A percentile compares a stretch with the other conserved stretches of the same genome.
phyloP scores from a whole-genome alignment of 2,329 filamentous ascomycete species.

The Venturia effusa region DNA sequence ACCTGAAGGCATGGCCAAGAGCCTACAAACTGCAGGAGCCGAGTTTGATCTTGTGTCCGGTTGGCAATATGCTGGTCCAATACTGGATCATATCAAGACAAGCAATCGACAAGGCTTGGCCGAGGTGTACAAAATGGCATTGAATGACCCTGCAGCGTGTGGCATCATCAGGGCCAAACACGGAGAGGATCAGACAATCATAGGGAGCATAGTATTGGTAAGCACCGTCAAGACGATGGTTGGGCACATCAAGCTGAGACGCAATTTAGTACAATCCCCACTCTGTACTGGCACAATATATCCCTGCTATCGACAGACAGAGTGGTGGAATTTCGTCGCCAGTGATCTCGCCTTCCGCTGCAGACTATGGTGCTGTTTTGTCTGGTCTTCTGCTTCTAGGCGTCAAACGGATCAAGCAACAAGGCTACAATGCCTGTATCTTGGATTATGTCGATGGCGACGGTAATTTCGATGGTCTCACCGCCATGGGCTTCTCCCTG shows the following conservation, averaged over 20 bases:
- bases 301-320: conserved; percentile 54
- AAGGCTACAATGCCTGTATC: conserved; percentile 62
- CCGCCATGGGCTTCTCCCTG: conserved; percentile 70
- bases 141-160: conserved; percentile 60
- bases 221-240: background rate
- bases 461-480: conserved; percentile 60
- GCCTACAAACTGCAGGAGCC: conserved; percentile 55
- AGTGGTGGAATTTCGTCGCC: conserved; percentile 73
- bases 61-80: conserved; percentile 60
- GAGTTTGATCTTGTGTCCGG: conserved; percentile 79
- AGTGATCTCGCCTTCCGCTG: conserved; percentile 57
- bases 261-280: conserved; percentile 47
- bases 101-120: conserved; percentile 67
- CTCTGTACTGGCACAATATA: conserved; percentile 55
- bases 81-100: conserved; percentile 63
- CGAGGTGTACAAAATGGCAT: conserved; percentile 67
- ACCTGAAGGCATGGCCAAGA: conserved; percentile 65
- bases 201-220: conserved; percentile 65
- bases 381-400: conserved; percentile 74
- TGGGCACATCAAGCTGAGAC: background rate
- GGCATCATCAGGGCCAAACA: conserved; percentile 76
- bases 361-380: conserved; percentile 59
- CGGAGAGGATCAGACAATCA: conserved; percentile 51
- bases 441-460: conserved; percentile 72
- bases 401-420: conserved; percentile 69